Evolutionary conservation across 441 rosid species (phyloP), one percentile per base, ranked within the genome.

Genomic region (Croton laevigatus): DNA sequence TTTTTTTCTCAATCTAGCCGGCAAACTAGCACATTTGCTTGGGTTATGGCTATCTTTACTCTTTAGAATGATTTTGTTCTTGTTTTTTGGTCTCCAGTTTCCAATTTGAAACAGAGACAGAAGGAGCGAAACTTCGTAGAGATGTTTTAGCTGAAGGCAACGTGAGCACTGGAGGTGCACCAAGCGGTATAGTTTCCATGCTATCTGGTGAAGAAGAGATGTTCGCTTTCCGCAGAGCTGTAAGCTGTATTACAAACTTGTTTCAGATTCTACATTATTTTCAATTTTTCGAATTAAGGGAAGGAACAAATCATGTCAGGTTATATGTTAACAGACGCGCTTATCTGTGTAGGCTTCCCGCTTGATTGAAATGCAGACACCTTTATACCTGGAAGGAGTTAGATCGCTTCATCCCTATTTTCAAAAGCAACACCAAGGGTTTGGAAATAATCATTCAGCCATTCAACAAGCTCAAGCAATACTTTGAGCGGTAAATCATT

Each of bases 161-260:
- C 73, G 86, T 85, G 72, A 80, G 96, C 69, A 80, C 90, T 20
- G 95, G 82, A 67, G 96, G 91, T 40, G 79, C 88, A 59, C 88
- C 95, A 11, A 49, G 83, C 75, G 85, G 90, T 32, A 91, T 94
- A 8, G 81, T 84, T 36, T 87, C 91, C 51, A 85, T 90, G 94
- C 79, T 90, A 48, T 90, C 95, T 27, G 93, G 97, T 38, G 85
- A 88, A 82, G 98, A 91, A 70, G 98, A 94, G 78, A 87, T 87
- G 87, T 94, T 94, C 81, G 97, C 98, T 64, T 94, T 94, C 81
- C 90, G 87, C 23, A 79, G 97, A 73, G 97, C 98, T 0, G 97
- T 94, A 75, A 90, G 93, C 83, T 46, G 38, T 72, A 17, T 69
- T 71, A 54, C 67, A 4, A 22, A 51, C 52, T 4, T 58, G n/a